A percentile compares a stretch with the other conserved stretches of the same genome.
phyloP scores from a whole-genome alignment of 495 filamentous ascomycete genomes.

The Tuber aestivum region DNA sequence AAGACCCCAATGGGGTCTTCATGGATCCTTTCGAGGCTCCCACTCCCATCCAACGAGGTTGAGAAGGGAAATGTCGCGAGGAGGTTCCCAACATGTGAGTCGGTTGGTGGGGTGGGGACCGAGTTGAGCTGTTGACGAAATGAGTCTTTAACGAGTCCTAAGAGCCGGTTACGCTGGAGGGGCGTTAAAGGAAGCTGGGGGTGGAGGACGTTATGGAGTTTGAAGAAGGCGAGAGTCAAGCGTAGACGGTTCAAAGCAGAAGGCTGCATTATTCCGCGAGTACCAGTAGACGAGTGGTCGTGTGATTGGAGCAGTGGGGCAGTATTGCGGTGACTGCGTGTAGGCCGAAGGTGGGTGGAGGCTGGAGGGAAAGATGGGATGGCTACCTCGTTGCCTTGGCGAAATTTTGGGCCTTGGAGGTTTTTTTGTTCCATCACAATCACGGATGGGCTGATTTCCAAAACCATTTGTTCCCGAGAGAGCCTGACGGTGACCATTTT shows the following conservation, averaged over 20 bases:
- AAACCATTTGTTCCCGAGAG: not conserved
- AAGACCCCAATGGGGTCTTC: conserved; percentile 26
- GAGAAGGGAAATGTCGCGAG: conserved; percentile 18
- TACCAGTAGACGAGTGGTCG: not conserved
- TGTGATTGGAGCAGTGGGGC: not conserved
- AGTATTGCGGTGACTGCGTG: not conserved
- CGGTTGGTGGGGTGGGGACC: conserved; percentile 19
- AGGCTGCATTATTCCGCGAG: not conserved
- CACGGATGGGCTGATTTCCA: not conserved
- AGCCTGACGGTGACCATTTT: not conserved
- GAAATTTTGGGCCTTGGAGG: not conserved
- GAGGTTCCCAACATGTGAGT: conserved; percentile 18
- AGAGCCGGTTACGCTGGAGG: conserved; percentile 29
- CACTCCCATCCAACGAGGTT: not conserved
- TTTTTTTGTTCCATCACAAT: too few relatives aligned
- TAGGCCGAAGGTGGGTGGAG: not conserved
- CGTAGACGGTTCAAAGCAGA: not conserved
- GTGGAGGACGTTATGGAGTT: conserved; percentile 18
- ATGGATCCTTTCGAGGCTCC: conserved; percentile 16
- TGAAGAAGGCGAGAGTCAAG: not conserved
- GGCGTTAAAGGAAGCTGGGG: conserved; percentile 28
- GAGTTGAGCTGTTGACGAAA: conserved; percentile 28
- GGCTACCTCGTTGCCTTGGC: not conserved
- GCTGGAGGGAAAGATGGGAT: not conserved
- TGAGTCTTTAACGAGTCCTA: conserved; percentile 30